Base-by-base conservation (phyloP, 2,329 filamentous ascomycete genomes). In the Xylaria sp. region DNA sequence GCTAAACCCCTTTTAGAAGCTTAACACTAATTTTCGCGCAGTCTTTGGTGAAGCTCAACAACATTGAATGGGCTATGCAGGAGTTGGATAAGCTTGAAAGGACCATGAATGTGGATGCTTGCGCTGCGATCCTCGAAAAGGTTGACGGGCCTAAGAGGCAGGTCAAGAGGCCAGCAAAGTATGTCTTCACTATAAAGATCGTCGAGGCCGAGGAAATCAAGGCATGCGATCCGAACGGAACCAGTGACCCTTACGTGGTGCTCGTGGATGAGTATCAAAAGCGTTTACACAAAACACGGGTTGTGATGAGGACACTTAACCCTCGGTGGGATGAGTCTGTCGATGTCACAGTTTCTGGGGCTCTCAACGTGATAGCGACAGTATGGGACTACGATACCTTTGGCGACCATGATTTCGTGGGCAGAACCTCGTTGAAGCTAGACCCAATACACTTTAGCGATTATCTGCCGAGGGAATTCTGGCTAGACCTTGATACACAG, bases 351-450 rank as follows among this genome's bases (percentile, higher is more conserved):
- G 96, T 96, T 1, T 88, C 90, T 59, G 91, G 92, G 0, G 86
- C 94, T 9, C 82, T 99, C 53, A 97, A 97, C 65, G 86, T 99
- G 62, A 95, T 97, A 67, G 92, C 93, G 26, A 99, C 94, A 0
- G 89, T 97, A 39, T 99, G 94, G 94, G 94, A 99, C 74, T 96
- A 94, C 81, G 94, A 99, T 75, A 92, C 91, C 13, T 88, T 99
- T 65, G 94, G 94, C 49, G 94, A 97, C 68, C 94, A 99, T 69
- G 94, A 99, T 69, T 97, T 96, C 70, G 91, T 97, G 34, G 94
- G 94, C 21, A 86, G 94, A 58, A 97, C 94, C n/a, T 96, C 92
- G 18, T 80, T 99, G 61, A 99, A 99, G 74, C 80, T 99, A n/a
- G 94, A 99, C 66, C 94, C 94, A n/a, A 83, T 91, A 38, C 92